Percentiles rank a stretch among this genome's conserved stretches.
Conservation (phyloP, 176 grass and related monocot species). For the Canna indica region DNA sequence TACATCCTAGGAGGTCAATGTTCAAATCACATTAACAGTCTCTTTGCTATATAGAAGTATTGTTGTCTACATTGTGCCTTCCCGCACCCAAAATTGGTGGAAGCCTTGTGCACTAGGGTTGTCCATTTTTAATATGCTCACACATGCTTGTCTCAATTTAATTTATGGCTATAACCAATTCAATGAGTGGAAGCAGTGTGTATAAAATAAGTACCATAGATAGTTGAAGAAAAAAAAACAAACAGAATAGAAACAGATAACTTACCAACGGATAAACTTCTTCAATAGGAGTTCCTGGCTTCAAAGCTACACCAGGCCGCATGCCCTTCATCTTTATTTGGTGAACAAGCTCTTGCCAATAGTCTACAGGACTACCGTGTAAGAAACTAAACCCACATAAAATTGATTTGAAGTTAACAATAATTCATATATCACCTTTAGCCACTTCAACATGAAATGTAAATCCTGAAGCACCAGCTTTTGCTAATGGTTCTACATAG, state of each 20-base stretch:
- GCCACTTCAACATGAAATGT: slow-evolving; percentile 96
- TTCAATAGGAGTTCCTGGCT: slow-evolving; percentile 71
- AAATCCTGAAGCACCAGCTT: slow-evolving; percentile 93
- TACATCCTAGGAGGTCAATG: too few relatives aligned
- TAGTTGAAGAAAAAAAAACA: not conserved
- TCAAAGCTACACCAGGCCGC: slow-evolving; percentile 89
- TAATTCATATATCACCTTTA: slow-evolving; percentile 40
- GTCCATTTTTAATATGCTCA: too few relatives aligned
- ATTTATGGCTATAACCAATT: too few relatives aligned
- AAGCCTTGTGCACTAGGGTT: too few relatives aligned
- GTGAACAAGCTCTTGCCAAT: slow-evolving; percentile 79
- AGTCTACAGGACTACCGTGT: slow-evolving; percentile 39
- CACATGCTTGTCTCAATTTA: too few relatives aligned
- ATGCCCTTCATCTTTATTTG: slow-evolving; percentile 75
- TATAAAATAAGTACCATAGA: not conserved
- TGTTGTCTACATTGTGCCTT: too few relatives aligned
- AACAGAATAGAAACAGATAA: not conserved
- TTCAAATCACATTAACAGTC: too few relatives aligned
- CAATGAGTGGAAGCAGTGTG: not conserved
- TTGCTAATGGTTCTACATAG: slow-evolving; percentile 68
- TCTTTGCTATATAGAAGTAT: too few relatives aligned
- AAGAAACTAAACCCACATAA: not conserved
- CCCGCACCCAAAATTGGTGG: too few relatives aligned
- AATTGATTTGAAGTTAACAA: not conserved
- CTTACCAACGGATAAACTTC: slow-evolving; percentile 78